phyloP scores from a whole-genome alignment of 345 rosid genomes.

The Psidium guajava region DNA sequence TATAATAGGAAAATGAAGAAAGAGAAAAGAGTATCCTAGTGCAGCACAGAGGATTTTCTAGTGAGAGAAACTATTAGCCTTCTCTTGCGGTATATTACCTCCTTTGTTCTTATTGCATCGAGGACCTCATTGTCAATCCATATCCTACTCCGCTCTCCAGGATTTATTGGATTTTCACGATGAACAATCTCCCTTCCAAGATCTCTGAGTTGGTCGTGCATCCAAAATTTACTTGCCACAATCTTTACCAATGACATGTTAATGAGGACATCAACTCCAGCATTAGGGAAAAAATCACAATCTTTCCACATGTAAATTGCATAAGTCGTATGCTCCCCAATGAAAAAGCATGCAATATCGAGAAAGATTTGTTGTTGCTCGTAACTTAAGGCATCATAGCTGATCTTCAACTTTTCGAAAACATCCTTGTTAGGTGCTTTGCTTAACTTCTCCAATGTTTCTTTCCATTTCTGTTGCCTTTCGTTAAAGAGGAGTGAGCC shows the following conservation, averaged over 20 bases:
- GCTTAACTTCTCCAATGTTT: neutral
- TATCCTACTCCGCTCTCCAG: neutral
- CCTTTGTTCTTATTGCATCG: neutral
- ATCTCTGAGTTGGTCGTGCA: neutral
- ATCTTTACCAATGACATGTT: neutral
- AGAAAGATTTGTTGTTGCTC: neutral
- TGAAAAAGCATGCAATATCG: neutral
- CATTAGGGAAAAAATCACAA: neutral
- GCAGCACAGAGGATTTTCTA: neutral
- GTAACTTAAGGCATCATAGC: neutral
- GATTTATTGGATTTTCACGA: neutral
- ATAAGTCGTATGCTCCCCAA: neutral
- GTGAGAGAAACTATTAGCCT: neutral
- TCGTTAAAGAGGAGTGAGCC: neutral
- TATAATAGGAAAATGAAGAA: too few species aligned
- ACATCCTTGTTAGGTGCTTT: neutral
- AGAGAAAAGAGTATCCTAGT: neutral
- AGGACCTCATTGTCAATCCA: neutral
- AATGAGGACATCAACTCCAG: neutral
- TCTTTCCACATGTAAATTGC: neutral
- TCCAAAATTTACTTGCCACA: neutral
- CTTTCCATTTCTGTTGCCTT: neutral
- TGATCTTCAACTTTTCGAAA: neutral
- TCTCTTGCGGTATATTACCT: neutral
- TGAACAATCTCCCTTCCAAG: neutral